phyloP scores from a whole-genome alignment of 1,284 basidiomycete species.

The Sanghuangporus weigelae region DNA sequence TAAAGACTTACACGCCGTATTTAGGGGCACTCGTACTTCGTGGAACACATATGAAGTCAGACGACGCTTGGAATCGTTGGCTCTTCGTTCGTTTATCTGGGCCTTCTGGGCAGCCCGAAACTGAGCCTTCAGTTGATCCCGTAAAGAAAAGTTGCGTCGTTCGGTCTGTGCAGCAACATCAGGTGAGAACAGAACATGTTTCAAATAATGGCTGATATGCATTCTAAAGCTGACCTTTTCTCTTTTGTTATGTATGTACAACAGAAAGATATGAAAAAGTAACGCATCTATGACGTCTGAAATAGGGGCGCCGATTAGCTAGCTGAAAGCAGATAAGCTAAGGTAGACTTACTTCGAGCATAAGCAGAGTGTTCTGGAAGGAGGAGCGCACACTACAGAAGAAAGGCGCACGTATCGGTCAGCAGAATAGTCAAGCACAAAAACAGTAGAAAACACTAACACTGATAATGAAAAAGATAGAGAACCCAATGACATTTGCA shows the following conservation, averaged over 20 bases:
- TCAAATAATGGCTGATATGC: not conserved
- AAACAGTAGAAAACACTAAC: not conserved
- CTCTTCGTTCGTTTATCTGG: conserved; percentile 44
- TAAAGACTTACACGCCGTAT: conserved; percentile 68
- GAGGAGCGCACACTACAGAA: conserved; percentile 3
- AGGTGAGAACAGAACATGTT: not conserved
- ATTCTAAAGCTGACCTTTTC: conserved; percentile 24
- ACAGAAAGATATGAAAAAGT: conserved; percentile 25
- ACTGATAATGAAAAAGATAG: conserved; percentile 20
- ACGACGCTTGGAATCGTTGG: conserved; percentile 26
- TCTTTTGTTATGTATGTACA: conserved; percentile 30
- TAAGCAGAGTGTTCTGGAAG: conserved; percentile 4
- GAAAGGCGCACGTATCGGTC: no score
- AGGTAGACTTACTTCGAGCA: conserved; percentile 9
- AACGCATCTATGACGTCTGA: conserved; percentile 13
- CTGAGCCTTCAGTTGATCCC: conserved; percentile 44
- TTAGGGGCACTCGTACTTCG: conserved; percentile 86
- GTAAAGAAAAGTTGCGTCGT: conserved; percentile 44
- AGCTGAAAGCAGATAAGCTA: not conserved
- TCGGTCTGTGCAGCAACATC: conserved; percentile 27
- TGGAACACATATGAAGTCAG: conserved; percentile 32
- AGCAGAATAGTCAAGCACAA: not conserved
- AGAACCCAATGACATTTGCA: conserved; percentile 14
- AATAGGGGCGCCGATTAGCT: not conserved
- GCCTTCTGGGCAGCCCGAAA: conserved; percentile 44